A percentile compares a stretch with the other conserved stretches of the same genome.
phyloP scores from a whole-genome alignment of 2,329 filamentous ascomycete species.

The Diaporthe velutina region DNA sequence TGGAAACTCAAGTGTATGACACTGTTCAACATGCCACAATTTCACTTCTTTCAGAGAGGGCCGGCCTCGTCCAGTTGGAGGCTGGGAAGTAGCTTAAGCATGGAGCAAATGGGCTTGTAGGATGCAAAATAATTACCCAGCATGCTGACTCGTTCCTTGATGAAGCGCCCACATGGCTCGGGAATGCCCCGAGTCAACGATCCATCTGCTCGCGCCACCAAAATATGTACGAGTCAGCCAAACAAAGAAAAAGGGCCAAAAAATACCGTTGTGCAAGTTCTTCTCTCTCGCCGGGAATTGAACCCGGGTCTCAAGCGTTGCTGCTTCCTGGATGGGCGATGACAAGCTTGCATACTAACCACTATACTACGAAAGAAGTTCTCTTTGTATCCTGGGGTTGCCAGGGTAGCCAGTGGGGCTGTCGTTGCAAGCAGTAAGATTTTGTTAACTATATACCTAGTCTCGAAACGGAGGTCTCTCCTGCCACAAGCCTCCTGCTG shows the following conservation, averaged over 20 bases:
- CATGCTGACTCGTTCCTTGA: not conserved
- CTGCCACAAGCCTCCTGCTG: too few species aligned
- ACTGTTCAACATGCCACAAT: not conserved
- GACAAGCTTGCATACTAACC: conserved; percentile 11
- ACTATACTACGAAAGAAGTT: conserved; percentile 2
- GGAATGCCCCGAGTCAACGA: not conserved
- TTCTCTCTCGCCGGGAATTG: conserved; percentile 8
- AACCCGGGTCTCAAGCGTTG: conserved; percentile 12
- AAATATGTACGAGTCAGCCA: not conserved
- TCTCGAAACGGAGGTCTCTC: too few species aligned
- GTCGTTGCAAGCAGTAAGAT: not conserved
- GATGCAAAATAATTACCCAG: not conserved
- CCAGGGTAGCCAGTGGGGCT: not conserved
- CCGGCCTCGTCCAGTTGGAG: not conserved
- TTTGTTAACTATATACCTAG: not conserved
- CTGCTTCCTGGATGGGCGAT: conserved; percentile 1
- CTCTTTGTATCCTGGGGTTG: not conserved
- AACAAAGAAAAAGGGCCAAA: not conserved
- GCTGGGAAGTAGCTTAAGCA: not conserved
- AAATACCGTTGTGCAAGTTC: not conserved
- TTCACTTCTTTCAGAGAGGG: not conserved
- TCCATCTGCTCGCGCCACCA: not conserved
- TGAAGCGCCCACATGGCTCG: not conserved
- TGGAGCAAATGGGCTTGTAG: too few species aligned
- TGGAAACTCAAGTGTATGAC: not conserved